Percentiles rank a stretch among this genome's conserved stretches.
These are phyloP conservation scores for Knufia petricola DNA, from an alignment of 2,329 filamentous ascomycete genomes.

Conservation along the genomic window DNA sequence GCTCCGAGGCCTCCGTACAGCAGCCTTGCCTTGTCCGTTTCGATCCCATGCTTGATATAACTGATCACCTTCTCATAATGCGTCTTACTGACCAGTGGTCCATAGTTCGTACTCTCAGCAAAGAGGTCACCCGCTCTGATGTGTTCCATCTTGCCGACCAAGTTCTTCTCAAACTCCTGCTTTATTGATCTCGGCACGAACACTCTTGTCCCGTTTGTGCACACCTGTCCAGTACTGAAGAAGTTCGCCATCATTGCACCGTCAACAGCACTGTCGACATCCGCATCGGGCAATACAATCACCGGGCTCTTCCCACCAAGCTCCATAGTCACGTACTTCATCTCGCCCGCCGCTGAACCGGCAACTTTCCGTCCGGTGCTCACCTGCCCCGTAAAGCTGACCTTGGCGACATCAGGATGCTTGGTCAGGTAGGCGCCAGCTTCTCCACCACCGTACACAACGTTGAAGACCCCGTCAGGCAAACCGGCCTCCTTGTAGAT, in stretches of 20 bases:
- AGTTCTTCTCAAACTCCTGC: conserved; percentile 54
- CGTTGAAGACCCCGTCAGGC: conserved; percentile 76
- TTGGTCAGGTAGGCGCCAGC: conserved; percentile 66
- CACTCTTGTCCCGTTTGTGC: conserved; percentile 83
- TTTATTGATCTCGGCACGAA: conserved; percentile 65
- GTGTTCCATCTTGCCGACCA: conserved; percentile 60
- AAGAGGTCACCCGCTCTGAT: conserved; percentile 65
- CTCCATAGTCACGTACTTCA: conserved; percentile 92
- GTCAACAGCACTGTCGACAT: conserved; percentile 70
- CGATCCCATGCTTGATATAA: conserved; percentile 67
- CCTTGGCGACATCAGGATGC: conserved; percentile 67
- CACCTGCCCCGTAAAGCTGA: conserved; percentile 84
- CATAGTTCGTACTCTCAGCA: conserved; percentile 67
- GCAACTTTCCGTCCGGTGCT: conserved; percentile 76
- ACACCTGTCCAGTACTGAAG: conserved; percentile 83
- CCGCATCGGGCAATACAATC: conserved; percentile 69
- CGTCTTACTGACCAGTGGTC: conserved; percentile 64
- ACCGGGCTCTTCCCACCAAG: conserved; percentile 78
- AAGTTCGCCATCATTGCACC: conserved; percentile 92
- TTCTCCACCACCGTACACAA: conserved; percentile 69
- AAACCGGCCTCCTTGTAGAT: conserved; percentile 71
- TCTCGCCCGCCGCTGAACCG: conserved; percentile 59
- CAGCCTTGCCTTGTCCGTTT: conserved; percentile 62
- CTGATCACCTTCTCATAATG: conserved; percentile 69
- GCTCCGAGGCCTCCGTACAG: conserved; percentile 58